These are phyloP conservation scores for Pichia inconspicua DNA, from an alignment of 1,139 yeast species.

Conservation along the genomic window DNA sequence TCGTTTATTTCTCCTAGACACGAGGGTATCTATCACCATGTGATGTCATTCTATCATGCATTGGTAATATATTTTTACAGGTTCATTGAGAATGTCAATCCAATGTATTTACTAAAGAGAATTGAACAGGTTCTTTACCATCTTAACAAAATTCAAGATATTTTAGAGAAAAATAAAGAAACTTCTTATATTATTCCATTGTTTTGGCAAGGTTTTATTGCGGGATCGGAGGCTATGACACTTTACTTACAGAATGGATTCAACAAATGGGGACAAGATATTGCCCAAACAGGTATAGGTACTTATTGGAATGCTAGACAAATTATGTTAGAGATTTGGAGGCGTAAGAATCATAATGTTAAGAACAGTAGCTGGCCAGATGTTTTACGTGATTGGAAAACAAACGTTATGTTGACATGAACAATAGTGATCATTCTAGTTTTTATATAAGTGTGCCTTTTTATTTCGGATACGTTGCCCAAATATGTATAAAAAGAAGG, in stretches of 20 bases:
- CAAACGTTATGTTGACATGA: conserved; percentile 66
- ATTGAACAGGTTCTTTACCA: conserved; percentile 58
- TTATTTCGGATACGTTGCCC: conserved; percentile 35
- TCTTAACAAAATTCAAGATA: conserved; percentile 52
- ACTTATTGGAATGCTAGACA: conserved; percentile 83
- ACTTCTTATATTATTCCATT: conserved; percentile 58
- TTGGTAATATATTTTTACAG: conserved; percentile 69
- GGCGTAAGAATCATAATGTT: conserved; percentile 55
- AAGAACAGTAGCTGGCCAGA: conserved; percentile 68
- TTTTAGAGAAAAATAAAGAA: conserved; percentile 38
- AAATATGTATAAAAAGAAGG: conserved; percentile 48
- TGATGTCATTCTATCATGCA: conserved; percentile 71
- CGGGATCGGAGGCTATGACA: conserved; percentile 75
- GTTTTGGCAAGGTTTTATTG: conserved; percentile 85
- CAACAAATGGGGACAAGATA: conserved; percentile 74
- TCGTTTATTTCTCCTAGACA: conserved; percentile 47
- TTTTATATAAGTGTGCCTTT: not conserved
- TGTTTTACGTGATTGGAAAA: conserved; percentile 76
- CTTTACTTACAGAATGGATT: conserved; percentile 54
- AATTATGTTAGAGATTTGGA: conserved; percentile 82
- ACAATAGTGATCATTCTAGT: not conserved
- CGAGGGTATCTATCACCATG: conserved; percentile 77
- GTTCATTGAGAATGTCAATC: conserved; percentile 48
- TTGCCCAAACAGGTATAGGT: conserved; percentile 68
- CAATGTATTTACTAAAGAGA: conserved; percentile 47